phyloP scores from a whole-genome alignment of 345 rosid species.

The Dovyalis caffra region DNA sequence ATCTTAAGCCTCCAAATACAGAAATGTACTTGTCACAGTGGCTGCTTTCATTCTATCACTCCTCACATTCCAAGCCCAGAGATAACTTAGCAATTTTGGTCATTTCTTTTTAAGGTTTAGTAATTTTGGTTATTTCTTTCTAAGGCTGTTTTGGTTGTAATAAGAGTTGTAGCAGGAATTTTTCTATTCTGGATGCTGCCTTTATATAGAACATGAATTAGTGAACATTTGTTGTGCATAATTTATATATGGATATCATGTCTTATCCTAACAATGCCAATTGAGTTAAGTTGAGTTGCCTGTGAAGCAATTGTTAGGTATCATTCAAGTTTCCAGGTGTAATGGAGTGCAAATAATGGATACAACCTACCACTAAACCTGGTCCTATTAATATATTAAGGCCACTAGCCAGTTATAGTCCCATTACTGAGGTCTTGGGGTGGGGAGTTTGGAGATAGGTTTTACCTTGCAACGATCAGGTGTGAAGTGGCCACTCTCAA shows the following conservation, averaged over 20 bases:
- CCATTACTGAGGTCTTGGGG: not conserved
- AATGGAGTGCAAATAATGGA: not conserved
- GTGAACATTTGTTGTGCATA: not conserved
- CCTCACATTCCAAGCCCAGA: not conserved
- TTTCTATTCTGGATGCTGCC: not conserved
- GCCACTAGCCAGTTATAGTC: not conserved
- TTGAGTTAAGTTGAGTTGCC: not conserved
- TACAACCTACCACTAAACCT: not conserved
- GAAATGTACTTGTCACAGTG: not conserved
- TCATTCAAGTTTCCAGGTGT: not conserved
- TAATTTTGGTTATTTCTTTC: not conserved
- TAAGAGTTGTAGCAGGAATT: not conserved
- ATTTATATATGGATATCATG: not conserved
- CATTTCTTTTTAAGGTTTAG: not conserved
- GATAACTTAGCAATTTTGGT: not conserved
- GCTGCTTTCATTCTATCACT: not conserved
- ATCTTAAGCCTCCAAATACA: not conserved
- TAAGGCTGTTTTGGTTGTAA: not conserved
- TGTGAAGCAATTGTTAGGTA: not conserved
- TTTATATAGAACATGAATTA: not conserved
- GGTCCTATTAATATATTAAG: not conserved
- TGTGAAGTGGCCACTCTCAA: not conserved
- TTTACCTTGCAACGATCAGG: not conserved
- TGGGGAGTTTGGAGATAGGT: not conserved
- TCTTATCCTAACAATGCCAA: not conserved